A percentile compares a stretch with the other conserved stretches of the same genome.
Evolutionary conservation across 2,329 filamentous ascomycete genomes (phyloP).

Genomic region (Ophiostoma quercus): DNA sequence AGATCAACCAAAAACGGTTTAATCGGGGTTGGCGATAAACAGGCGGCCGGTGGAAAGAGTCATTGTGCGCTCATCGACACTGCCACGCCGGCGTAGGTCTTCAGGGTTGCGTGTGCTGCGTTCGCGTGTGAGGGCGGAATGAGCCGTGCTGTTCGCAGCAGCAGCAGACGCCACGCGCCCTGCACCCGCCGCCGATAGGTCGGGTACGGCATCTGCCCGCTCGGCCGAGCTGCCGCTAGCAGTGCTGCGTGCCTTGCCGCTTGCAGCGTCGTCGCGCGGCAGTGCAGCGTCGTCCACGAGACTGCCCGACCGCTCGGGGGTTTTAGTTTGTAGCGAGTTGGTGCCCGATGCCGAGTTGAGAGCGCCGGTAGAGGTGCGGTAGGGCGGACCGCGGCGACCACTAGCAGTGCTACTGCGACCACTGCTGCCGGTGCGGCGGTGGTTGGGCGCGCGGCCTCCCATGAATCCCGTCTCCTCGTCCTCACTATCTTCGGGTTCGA

Average conservation of each 20-base stretch:
- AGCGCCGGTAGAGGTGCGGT: slow-evolving; percentile 47
- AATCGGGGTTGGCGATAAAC: slow-evolving; percentile 82
- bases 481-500: slow-evolving; percentile 80
- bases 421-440: slow-evolving; percentile 69
- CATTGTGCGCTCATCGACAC: slow-evolving; percentile 75
- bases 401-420: slow-evolving; percentile 63
- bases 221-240: slow-evolving; percentile 55
- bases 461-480: slow-evolving; percentile 53
- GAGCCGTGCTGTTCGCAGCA: slow-evolving; percentile 54
- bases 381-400: slow-evolving; percentile 45
- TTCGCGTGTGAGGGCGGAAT: slow-evolving; percentile 55
- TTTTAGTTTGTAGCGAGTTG: slow-evolving; percentile 37
- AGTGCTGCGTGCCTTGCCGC: slow-evolving; percentile 47
- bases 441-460: slow-evolving; percentile 41
- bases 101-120: slow-evolving; percentile 64
- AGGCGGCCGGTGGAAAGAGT: slow-evolving; percentile 68
- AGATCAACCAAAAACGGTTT: slow-evolving; percentile 27
- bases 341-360: slow-evolving; percentile 35
- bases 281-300: slow-evolving; percentile 39
- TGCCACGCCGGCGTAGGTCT: slow-evolving; percentile 69
- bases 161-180: slow-evolving; percentile 36
- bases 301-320: slow-evolving; percentile 52
- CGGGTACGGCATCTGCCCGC: slow-evolving; percentile 55
- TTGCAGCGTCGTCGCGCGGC: slow-evolving; percentile 41
- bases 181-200: slow-evolving; percentile 36